Conservation (phyloP, 1,284 basidiomycete species). For the Ceratobasidium sp. region DNA sequence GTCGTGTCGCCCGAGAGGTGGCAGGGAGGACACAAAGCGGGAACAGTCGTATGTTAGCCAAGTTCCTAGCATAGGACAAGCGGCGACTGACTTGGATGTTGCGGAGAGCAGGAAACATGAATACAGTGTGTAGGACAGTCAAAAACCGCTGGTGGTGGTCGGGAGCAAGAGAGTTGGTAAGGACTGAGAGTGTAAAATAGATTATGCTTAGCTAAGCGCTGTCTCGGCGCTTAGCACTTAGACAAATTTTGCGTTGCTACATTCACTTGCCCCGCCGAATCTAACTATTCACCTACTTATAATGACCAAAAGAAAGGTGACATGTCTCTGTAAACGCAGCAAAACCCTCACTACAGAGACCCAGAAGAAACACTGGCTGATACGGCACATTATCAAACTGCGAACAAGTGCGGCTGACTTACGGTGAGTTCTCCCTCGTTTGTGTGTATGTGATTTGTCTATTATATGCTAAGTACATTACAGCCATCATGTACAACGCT, state of each 20-base stretch:
- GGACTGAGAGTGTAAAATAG: neutral
- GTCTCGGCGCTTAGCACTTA: slow-evolving; percentile 3
- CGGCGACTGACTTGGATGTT: neutral
- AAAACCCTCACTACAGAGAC: neutral
- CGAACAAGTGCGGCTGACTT: neutral
- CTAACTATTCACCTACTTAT: neutral
- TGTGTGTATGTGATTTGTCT: too few relatives aligned
- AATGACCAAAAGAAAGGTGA: neutral
- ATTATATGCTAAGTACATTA: neutral
- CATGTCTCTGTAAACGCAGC: neutral
- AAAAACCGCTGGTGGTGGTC: neutral
- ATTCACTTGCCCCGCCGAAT: neutral
- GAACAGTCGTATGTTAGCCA: too few relatives aligned
- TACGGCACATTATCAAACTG: neutral
- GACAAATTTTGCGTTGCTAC: neutral
- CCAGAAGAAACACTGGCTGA: neutral
- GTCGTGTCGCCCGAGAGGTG: too few relatives aligned
- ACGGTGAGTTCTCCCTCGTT: neutral
- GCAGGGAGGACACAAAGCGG: too few relatives aligned
- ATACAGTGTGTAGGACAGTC: neutral
- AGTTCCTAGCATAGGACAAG: neutral
- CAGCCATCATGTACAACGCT: neutral
- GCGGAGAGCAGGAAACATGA: too few relatives aligned
- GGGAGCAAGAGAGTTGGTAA: neutral
- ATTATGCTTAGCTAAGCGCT: neutral